Conservation (phyloP, 331 rosid genomes). For the Spiraea crenata region DNA sequence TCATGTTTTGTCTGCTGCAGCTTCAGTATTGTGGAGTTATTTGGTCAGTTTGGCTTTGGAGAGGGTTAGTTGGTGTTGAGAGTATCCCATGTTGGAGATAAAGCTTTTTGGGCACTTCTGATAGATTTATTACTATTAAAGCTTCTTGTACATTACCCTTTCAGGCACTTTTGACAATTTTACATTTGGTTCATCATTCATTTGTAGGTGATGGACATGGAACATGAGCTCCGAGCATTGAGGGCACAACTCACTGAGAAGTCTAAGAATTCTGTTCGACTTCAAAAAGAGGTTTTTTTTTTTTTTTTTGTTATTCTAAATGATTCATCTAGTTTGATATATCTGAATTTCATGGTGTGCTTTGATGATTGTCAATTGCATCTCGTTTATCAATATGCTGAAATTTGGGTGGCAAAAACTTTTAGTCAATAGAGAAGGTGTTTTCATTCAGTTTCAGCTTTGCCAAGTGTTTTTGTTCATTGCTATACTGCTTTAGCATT, state of each 20-base stretch:
- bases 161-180: not conserved
- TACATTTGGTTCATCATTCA: not conserved
- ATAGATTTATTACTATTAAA: not conserved
- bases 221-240: slow-evolving; percentile 85
- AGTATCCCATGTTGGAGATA: no score
- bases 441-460: not conserved
- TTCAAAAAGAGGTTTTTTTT: slow-evolving; percentile 71
- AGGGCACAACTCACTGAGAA: slow-evolving; percentile 80
- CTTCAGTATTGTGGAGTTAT: no score
- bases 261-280: slow-evolving; percentile 68
- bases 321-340: not conserved
- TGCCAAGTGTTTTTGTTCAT: not conserved
- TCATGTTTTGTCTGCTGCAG: no score
- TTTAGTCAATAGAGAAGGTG: not conserved
- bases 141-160: not conserved
- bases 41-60: no score
- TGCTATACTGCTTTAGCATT: not conserved
- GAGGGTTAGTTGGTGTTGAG: no score
- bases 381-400: not conserved
- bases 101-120: no score
- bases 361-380: not conserved
- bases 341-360: not conserved
- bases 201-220: slow-evolving; percentile 94
- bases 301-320: slow-evolving; percentile 31
- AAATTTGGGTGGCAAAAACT: not conserved